Conservation (phyloP, 225 moss, liverwort and hornwort genomes). For the Lunularia cruciata region DNA sequence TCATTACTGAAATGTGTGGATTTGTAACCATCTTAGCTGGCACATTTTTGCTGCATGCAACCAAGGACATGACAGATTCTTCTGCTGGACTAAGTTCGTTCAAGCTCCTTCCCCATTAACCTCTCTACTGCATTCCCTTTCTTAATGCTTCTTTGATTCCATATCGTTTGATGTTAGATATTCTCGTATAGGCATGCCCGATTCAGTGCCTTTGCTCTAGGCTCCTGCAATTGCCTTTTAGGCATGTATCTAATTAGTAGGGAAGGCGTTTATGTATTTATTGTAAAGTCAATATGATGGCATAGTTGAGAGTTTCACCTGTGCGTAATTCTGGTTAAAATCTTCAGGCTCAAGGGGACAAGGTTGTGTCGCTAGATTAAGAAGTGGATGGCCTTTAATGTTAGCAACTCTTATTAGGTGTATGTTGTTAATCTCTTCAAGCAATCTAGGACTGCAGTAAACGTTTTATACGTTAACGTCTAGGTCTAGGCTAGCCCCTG, state of each 20-base stretch:
- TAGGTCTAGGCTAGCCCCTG: conserved; percentile 27
- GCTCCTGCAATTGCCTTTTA: not conserved
- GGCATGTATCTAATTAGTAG: not conserved
- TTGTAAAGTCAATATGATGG: conserved; percentile 13
- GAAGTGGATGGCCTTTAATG: too few species aligned
- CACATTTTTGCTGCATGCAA: conserved; percentile 95
- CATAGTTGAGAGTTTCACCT: conserved; percentile 6
- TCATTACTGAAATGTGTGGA: conserved; percentile 86
- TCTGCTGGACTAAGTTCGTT: conserved; percentile 60
- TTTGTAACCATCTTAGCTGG: conserved; percentile 86
- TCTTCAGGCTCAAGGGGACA: not conserved
- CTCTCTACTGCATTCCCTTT: conserved; percentile 24
- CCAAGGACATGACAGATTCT: conserved; percentile 77
- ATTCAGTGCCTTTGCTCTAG: conserved; percentile 4
- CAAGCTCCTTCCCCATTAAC: conserved; percentile 28
- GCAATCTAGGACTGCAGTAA: not conserved
- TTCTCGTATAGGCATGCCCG: conserved; percentile 8
- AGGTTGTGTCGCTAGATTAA: not conserved
- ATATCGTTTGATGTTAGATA: not conserved
- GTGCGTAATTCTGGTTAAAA: not conserved
- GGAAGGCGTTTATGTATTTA: conserved; percentile 4
- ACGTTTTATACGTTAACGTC: conserved; percentile 6
- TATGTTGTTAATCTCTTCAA: too few species aligned
- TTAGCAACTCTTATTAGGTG: too few species aligned
- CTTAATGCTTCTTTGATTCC: conserved; percentile 3